Evolutionary conservation across 176 grass and related monocot species (phyloP), one percentile per base, ranked within the genome.

Genomic region (Eragrostis nindensis): DNA sequence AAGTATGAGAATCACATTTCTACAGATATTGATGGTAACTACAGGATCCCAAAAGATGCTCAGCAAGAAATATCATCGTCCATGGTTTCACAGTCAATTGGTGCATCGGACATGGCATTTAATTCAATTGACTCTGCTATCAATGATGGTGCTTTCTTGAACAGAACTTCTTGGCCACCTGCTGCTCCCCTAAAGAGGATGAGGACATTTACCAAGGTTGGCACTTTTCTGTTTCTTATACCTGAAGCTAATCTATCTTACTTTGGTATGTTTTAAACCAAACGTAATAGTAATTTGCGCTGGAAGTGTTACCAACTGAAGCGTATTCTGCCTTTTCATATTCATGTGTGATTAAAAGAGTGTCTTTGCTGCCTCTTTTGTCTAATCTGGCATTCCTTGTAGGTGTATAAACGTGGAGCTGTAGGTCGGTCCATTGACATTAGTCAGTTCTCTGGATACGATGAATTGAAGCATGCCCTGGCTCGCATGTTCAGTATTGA

Each of bases 81-180:
- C 32, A 86, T 93, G 85, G 90, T 96, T 86, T 96, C 90, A 66
- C 93, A 93, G 10, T 90, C 93, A 71, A 88, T 96, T 84, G 90
- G 93, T 45, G 93, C 89, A 24, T 85, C 93, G 10, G 93, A 96
- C 64, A 81, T 96, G 78, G 90, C 90, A 54, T 96, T 96, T 71
- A 92, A 95, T 77, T 95, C 96, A 52, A 95, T 93, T 25, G 97
- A 99, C 85, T 98, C 97, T 30, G 67, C 79, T 62, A 84, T 93
- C 26, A 96, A 90, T 16, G 90, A 96, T 15, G 81, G 82, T 44
- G 32, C 71, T 24, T 86, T 96, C 59, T n/a, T n/a, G n/a, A n/a
- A n/a, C 59, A 74, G 79, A 81, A 88, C 43, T 66, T 83, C 93
- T 74, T 96, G 93, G 93, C 82, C 69, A 4, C 60, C 90, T 22